Conservation (phyloP, 257 asterid genomes). For the Nicotiana knightiana region DNA sequence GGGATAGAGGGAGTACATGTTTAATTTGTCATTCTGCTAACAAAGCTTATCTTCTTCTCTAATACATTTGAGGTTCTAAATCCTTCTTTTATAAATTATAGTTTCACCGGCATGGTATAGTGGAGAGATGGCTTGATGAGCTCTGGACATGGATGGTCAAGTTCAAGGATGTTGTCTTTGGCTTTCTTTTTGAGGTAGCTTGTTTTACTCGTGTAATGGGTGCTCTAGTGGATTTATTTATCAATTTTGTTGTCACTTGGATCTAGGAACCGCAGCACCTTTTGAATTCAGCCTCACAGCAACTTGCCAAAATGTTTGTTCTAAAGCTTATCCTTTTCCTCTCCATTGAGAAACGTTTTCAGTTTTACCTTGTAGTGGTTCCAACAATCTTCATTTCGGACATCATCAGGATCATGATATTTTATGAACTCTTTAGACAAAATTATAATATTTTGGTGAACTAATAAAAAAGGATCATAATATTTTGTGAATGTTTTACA, state of each 20-base stretch:
- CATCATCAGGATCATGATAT: background rate
- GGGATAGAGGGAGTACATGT: background rate
- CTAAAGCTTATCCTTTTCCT: background rate
- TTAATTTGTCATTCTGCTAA: background rate
- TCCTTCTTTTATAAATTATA: conserved; percentile 29
- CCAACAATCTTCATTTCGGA: background rate
- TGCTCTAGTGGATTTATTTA: conserved; percentile 6
- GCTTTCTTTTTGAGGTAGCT: conserved; percentile 68
- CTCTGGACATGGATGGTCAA: conserved; percentile 79
- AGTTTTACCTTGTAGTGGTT: background rate
- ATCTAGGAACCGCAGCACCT: background rate
- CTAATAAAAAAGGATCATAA: background rate
- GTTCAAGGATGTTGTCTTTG: conserved; percentile 59
- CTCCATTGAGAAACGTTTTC: background rate
- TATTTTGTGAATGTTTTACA: background rate
- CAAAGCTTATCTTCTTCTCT: background rate
- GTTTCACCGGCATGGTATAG: conserved; percentile 77
- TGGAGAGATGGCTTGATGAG: conserved; percentile 95
- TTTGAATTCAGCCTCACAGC: background rate
- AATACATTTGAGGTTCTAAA: background rate
- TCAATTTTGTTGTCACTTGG: background rate
- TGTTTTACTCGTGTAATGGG: conserved; percentile 15
- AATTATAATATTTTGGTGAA: background rate
- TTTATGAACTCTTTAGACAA: background rate
- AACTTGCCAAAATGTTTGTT: background rate